These are phyloP conservation scores for Verticillium dahliae DNA, from an alignment of 2,329 filamentous ascomycete species.

Conservation along the genomic window DNA sequence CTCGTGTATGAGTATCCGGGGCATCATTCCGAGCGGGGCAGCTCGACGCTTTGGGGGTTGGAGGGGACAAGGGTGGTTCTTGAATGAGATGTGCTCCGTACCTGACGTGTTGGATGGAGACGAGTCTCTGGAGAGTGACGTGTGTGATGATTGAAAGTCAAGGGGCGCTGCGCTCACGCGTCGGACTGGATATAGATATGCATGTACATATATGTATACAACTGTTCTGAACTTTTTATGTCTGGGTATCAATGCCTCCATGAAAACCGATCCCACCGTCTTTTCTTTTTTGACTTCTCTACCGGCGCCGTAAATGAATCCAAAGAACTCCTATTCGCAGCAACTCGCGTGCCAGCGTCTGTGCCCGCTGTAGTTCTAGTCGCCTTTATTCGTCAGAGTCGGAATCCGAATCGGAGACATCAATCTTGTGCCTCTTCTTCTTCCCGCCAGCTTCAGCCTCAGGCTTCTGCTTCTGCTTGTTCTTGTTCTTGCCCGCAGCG, in stretches of 20 bases:
- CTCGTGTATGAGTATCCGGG: neutral
- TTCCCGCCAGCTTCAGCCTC: constrained; percentile 20
- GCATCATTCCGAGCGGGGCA: neutral
- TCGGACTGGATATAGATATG: no score
- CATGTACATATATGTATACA: neutral
- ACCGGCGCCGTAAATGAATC: neutral
- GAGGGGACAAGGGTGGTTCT: neutral
- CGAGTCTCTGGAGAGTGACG: neutral
- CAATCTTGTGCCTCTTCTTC: constrained; percentile 17
- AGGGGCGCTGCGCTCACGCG: no score
- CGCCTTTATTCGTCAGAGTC: constrained; percentile 11
- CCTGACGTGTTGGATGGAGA: neutral
- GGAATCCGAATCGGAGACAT: constrained; percentile 17
- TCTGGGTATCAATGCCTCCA: neutral
- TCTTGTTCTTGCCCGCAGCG: constrained; percentile 21
- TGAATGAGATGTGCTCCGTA: neutral
- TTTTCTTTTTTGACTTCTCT: neutral
- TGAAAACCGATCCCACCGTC: neutral
- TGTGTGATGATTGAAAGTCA: neutral
- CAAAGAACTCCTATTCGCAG: neutral
- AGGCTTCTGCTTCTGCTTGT: constrained; percentile 14
- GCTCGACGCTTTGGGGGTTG: neutral
- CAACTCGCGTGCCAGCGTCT: no score
- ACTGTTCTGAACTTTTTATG: neutral
- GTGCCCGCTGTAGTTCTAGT: no score